phyloP scores from a whole-genome alignment of 1,139 yeast species.

The Pneumocystis murina region DNA sequence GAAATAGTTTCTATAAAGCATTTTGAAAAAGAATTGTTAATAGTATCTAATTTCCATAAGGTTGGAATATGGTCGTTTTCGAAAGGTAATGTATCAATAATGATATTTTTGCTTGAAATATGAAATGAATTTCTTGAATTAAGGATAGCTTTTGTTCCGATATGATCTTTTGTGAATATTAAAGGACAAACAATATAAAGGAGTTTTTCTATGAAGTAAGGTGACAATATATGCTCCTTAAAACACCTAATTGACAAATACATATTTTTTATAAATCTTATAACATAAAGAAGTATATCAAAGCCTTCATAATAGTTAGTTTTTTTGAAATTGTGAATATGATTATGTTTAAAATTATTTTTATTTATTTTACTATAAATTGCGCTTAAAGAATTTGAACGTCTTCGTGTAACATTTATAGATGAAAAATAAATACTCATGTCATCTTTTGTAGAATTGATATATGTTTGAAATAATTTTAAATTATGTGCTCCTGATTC shows the following conservation, averaged over 20 bases:
- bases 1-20: background rate
- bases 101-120: constrained; percentile 1
- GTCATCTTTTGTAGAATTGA: background rate
- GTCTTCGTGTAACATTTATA: background rate
- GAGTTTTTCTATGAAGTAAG: constrained; percentile 13
- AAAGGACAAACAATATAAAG: constrained; percentile 6
- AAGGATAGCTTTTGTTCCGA: background rate
- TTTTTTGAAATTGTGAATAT: background rate
- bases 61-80: background rate
- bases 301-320: background rate
- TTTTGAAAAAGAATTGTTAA: background rate
- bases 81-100: constrained; percentile 2
- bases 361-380: background rate
- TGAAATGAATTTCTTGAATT: background rate
- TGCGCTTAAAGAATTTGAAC: background rate
- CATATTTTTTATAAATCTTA: constrained; percentile 14
- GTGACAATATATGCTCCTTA: constrained; percentile 13
- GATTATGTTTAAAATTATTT: background rate
- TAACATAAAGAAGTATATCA: constrained; percentile 8
- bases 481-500: constrained; percentile 12
- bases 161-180: background rate
- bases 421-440: background rate
- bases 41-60: background rate
- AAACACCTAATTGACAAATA: constrained; percentile 14
- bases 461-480: constrained; percentile 3